Conservation (phyloP, 228 moss, liverwort and hornwort genomes). For the Sphagnum fallax region DNA sequence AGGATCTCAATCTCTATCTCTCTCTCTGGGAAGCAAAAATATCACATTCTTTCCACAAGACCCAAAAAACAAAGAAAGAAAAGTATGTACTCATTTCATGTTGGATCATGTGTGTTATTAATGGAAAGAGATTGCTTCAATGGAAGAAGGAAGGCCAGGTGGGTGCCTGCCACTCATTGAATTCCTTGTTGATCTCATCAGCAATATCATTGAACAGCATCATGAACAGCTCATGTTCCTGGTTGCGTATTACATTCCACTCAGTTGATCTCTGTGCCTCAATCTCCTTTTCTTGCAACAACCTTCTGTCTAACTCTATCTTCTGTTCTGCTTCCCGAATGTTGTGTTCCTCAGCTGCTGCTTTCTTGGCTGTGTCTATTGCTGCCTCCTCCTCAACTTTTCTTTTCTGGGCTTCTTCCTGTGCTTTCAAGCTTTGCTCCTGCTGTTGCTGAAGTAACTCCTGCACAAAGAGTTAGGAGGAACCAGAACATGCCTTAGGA, state of each 20-base stretch:
- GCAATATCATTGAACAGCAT: slow-evolving; percentile 36
- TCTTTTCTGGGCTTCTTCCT: slow-evolving; percentile 18
- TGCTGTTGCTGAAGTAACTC: slow-evolving; percentile 13
- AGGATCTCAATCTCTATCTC: too few species aligned
- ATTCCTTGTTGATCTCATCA: slow-evolving; percentile 24
- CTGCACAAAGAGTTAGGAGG: not conserved
- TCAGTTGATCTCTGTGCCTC: not conserved
- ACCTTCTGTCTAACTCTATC: slow-evolving; percentile 6
- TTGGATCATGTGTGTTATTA: not conserved
- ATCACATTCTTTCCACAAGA: too few species aligned
- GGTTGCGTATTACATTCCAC: slow-evolving; percentile 16
- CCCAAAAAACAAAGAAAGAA: not conserved
- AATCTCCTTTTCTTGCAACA: slow-evolving; percentile 18
- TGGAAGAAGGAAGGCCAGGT: not conserved
- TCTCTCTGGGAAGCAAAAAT: too few species aligned
- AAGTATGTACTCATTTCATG: not conserved
- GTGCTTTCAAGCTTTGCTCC: slow-evolving; percentile 1
- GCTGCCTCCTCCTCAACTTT: slow-evolving; percentile 11
- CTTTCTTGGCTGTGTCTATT: not conserved
- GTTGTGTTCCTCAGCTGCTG: slow-evolving; percentile 8
- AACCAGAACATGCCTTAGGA: too few species aligned
- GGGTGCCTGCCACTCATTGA: slow-evolving; percentile 7
- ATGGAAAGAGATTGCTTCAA: too few species aligned
- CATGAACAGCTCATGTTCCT: slow-evolving; percentile 34
- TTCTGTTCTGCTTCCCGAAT: slow-evolving; percentile 17